These are phyloP conservation scores for Cardamine chenopodiifolia DNA, from an alignment of 345 rosid species.

Conservation along the genomic window DNA sequence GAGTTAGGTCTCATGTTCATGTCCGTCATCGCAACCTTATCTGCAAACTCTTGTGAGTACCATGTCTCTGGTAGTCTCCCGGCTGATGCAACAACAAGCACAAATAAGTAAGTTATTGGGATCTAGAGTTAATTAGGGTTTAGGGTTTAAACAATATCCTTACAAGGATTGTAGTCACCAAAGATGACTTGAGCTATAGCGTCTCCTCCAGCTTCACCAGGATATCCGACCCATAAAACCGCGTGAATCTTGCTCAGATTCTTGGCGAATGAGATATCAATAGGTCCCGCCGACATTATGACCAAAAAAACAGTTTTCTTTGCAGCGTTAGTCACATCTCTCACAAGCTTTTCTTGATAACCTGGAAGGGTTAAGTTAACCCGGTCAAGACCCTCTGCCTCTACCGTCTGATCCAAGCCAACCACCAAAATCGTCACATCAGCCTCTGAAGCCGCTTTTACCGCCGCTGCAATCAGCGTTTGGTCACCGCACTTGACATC, in stretches of 20 bases:
- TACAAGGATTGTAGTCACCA: conserved; percentile 68
- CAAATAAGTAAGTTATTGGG: background rate
- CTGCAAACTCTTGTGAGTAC: conserved; percentile 45
- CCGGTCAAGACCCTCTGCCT: conserved; percentile 62
- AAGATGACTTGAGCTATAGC: conserved; percentile 72
- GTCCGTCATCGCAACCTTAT: conserved; percentile 57
- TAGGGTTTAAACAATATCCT: background rate
- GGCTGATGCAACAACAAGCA: conserved; percentile 41
- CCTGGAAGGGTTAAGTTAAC: conserved; percentile 60
- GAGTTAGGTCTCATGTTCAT: conserved; percentile 55
- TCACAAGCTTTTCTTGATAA: conserved; percentile 51
- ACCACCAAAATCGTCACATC: conserved; percentile 55
- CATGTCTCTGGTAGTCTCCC: conserved; percentile 65
- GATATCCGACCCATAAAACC: conserved; percentile 72
- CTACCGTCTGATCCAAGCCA: conserved; percentile 53
- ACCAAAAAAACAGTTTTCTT: conserved; percentile 65
- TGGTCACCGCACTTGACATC: conserved; percentile 51
- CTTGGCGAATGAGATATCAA: conserved; percentile 59
- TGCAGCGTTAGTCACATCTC: conserved; percentile 49
- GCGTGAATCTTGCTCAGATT: conserved; percentile 39
- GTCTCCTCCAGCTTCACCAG: conserved; percentile 70
- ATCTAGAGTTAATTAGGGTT: background rate
- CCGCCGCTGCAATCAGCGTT: conserved; percentile 43
- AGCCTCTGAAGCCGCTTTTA: conserved; percentile 44
- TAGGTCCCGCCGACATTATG: conserved; percentile 59